Evolutionary conservation across 306 rosid genomes (phyloP).

Genomic region (Astragalus membranaceus): DNA sequence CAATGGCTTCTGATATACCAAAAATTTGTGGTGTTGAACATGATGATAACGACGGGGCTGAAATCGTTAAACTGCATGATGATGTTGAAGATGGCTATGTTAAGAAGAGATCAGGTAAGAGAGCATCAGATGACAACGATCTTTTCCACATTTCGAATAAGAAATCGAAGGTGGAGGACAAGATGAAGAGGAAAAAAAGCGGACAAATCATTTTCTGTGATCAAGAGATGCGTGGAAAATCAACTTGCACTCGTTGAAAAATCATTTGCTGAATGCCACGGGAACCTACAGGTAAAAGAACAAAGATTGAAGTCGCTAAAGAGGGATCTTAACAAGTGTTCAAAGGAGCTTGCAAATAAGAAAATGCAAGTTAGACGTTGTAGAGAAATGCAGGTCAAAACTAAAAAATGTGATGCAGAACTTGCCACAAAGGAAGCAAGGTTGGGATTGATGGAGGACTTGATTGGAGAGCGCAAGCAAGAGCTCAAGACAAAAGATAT

Average conservation of each 20-base stretch:
- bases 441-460: neutral
- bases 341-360: slow-evolving; percentile 27
- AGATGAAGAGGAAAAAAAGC: neutral
- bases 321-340: slow-evolving; percentile 11
- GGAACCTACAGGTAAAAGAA: slow-evolving; percentile 1
- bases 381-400: neutral
- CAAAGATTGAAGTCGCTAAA: slow-evolving; percentile 18
- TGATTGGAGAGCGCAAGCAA: neutral
- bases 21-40: too few species aligned
- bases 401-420: neutral
- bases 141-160: neutral
- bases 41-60: too few species aligned
- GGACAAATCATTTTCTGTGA: neutral
- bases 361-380: slow-evolving; percentile 17
- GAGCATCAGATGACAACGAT: neutral
- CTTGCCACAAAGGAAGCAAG: neutral
- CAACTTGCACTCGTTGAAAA: neutral
- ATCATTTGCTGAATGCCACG: neutral
- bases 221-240: neutral
- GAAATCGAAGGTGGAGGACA: neutral
- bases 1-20: too few species aligned
- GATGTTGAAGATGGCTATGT: neutral
- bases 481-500: neutral
- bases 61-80: too few species aligned
- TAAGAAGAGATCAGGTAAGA: neutral